A percentile compares a stretch with the other conserved stretches of the same genome.
phyloP scores from a whole-genome alignment of 179 eudicot genomes.

The Vitellaria paradoxa region DNA sequence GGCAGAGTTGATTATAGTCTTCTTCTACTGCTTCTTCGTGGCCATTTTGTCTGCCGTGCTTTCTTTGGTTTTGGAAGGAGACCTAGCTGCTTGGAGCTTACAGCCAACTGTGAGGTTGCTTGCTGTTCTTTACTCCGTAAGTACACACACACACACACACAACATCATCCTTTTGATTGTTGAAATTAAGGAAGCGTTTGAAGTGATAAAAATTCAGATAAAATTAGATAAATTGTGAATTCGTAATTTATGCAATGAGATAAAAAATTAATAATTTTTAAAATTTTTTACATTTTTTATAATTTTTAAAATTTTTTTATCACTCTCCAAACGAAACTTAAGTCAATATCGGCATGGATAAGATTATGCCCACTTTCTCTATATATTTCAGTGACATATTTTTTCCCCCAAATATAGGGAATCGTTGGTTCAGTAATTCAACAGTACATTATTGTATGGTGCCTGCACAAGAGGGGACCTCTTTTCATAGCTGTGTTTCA shows the following conservation, averaged over 20 bases:
- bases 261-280: no score
- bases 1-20: no score
- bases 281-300: no score
- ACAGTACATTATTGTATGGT: constrained; percentile 29
- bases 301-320: no score
- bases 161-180: not conserved
- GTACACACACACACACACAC: not conserved
- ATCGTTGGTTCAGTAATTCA: constrained; percentile 34
- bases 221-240: no score
- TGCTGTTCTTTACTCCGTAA: constrained; percentile 53
- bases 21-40: constrained; percentile 4
- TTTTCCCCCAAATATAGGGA: constrained; percentile 27
- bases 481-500: constrained; percentile 74
- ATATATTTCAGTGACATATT: no score
- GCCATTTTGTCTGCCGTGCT: constrained; percentile 40
- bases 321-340: no score
- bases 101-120: constrained; percentile 31
- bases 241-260: no score
- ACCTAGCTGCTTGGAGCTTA: constrained; percentile 40
- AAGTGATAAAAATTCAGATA: no score
- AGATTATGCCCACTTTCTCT: not conserved
- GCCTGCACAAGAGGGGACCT: constrained; percentile 54
- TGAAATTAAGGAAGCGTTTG: no score
- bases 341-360: not conserved
- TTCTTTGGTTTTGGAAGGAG: constrained; percentile 38